These are phyloP conservation scores for Trichoderma erinaceum DNA, from an alignment of 495 filamentous ascomycete species.

Conservation along the genomic window DNA sequence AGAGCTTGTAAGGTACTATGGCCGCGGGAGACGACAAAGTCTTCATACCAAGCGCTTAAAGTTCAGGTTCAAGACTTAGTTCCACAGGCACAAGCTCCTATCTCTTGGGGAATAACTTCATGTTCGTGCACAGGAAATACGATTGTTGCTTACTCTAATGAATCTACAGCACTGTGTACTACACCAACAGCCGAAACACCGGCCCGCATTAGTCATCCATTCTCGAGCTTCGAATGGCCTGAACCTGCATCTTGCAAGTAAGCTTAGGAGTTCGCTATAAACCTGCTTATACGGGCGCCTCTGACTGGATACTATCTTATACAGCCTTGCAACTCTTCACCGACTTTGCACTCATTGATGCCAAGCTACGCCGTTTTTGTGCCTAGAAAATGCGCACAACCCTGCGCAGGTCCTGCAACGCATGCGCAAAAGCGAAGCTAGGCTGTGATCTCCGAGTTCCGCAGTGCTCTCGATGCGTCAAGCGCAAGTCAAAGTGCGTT, in stretches of 20 bases:
- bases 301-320: neutral
- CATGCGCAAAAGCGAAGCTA: constrained; percentile 45
- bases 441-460: constrained; percentile 45
- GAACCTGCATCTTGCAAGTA: neutral
- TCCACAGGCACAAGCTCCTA: too few relatives aligned
- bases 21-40: too few relatives aligned
- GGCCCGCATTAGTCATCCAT: constrained; percentile 6
- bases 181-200: neutral
- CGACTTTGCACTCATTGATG: neutral
- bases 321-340: neutral
- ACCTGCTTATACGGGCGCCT: neutral
- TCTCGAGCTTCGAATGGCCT: neutral
- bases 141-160: neutral
- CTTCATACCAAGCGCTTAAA: too few relatives aligned
- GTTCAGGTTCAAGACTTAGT: too few relatives aligned
- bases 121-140: too few relatives aligned
- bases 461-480: constrained; percentile 44
- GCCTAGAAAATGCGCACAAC: constrained; percentile 35
- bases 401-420: constrained; percentile 44
- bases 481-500: constrained; percentile 35
- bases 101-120: too few relatives aligned
- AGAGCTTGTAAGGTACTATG: too few relatives aligned
- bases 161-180: neutral
- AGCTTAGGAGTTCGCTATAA: neutral
- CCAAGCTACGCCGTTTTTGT: neutral